These are phyloP conservation scores for Dactylellina parvicollis DNA, from an alignment of 2,329 filamentous ascomycete genomes.

Conservation along the genomic window DNA sequence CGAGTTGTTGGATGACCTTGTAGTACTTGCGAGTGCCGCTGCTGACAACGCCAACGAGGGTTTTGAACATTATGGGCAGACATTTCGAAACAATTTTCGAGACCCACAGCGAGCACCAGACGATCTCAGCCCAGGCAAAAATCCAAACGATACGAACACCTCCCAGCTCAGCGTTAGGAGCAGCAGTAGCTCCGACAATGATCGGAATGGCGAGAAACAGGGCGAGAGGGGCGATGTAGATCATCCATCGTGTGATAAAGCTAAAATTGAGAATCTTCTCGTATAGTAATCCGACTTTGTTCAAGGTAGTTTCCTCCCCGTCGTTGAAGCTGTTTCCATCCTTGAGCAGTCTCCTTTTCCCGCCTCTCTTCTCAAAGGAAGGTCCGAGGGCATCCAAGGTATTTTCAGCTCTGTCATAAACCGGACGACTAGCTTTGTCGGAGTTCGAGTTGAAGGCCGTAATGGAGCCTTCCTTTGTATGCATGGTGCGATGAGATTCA, in stretches of 20 bases:
- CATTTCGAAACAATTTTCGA: constrained; percentile 73
- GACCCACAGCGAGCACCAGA: constrained; percentile 74
- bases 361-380: constrained; percentile 23
- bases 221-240: constrained; percentile 74
- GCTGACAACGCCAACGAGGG: constrained; percentile 75
- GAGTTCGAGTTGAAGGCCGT: constrained; percentile 27
- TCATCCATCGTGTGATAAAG: constrained; percentile 72
- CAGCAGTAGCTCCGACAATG: constrained; percentile 63
- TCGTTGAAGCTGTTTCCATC: constrained; percentile 53
- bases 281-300: constrained; percentile 74
- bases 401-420: constrained; percentile 30
- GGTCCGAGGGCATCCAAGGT: constrained; percentile 33
- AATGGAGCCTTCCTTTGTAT: constrained; percentile 37
- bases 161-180: constrained; percentile 58
- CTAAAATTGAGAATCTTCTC: constrained; percentile 72
- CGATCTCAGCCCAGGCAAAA: constrained; percentile 71
- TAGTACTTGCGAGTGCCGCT: constrained; percentile 77
- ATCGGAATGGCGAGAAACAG: constrained; percentile 72
- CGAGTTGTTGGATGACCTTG: constrained; percentile 71
- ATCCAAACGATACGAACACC: constrained; percentile 68
- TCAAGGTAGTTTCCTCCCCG: constrained; percentile 69
- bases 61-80: constrained; percentile 73
- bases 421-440: constrained; percentile 27
- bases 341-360: constrained; percentile 38
- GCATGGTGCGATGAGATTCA: constrained; percentile 58